Percentiles rank a stretch among this genome's conserved stretches.
phyloP scores from a whole-genome alignment of 2,329 filamentous ascomycete genomes.

The Akanthomyces muscarius region DNA sequence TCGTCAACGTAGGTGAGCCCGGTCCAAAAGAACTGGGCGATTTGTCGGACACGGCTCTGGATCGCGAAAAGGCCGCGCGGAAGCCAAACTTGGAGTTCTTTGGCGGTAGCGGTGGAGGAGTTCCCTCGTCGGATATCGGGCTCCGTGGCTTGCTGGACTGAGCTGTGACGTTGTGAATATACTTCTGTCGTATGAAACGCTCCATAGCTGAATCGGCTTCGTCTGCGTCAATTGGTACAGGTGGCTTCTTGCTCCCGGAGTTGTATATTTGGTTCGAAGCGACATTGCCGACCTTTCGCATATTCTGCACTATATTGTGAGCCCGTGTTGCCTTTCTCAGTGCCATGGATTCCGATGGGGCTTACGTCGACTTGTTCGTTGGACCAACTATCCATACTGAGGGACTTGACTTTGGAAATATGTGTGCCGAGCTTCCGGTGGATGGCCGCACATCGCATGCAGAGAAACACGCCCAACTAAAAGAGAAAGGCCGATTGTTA shows the following conservation, averaged over 20 bases:
- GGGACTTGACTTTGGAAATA: slow-evolving; percentile 96
- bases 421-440: slow-evolving; percentile 97
- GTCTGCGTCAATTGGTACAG: slow-evolving; percentile 84
- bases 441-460: slow-evolving; percentile 93
- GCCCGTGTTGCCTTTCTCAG: background rate
- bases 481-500: slow-evolving; percentile 17
- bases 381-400: slow-evolving; percentile 98
- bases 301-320: slow-evolving; percentile 56
- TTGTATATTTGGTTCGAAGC: slow-evolving; percentile 88
- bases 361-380: slow-evolving; percentile 92
- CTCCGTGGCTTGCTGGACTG: slow-evolving; percentile 40
- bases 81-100: slow-evolving; percentile 60
- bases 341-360: slow-evolving; percentile 18
- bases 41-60: slow-evolving; percentile 55
- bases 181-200: slow-evolving; percentile 91
- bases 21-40: slow-evolving; percentile 27
- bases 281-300: slow-evolving; percentile 87
- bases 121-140: slow-evolving; percentile 53
- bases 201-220: slow-evolving; percentile 95
- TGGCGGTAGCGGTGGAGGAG: slow-evolving; percentile 57
- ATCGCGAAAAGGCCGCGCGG: slow-evolving; percentile 60
- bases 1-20: slow-evolving; percentile 42
- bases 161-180: slow-evolving; percentile 57
- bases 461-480: slow-evolving; percentile 90
- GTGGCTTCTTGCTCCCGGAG: slow-evolving; percentile 73